Base-by-base conservation (phyloP, 2,329 filamentous ascomycete species). In the Aspergillus neotritici region DNA sequence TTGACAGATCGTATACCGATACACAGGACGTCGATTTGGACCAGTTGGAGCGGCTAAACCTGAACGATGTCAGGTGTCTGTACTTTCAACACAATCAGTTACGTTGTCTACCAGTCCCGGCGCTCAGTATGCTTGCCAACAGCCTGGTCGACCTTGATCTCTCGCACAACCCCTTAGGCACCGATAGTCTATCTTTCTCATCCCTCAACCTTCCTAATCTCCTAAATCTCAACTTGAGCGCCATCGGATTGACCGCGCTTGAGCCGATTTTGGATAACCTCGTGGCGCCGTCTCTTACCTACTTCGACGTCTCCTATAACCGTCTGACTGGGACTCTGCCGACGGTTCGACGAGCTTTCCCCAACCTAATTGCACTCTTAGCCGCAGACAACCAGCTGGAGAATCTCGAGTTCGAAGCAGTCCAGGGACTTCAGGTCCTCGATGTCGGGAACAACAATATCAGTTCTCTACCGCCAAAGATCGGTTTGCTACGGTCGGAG, bases 361-460 rank as follows among this genome's bases (percentile, higher is more conserved):
- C 88, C 0, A 74, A 72, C 5, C 73, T 96, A 33, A 77, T 75
- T 1, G 79, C 85, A 0, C 72, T 97, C 8, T 70, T 91, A 13
- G 83, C 82, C 1, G 79, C 82, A 3, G 88, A 94, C 65, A 97
- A 97, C 62, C 81, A 83, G 51, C 77, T 96, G 38, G 73, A 77
- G 5, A 82, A 84, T 11, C 74, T 94, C 12, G 78, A 84, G 1
- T 83, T 87, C 0, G 83, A 88, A 8, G 74, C 81, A 8, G 80
- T 96, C 31, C 75, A 76, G 39, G 90, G 91, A 0, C 63, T 96
- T 44, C 80, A 80, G 51, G 77, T 85, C 4, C 79, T 94, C 3
- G 87, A 94, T 61, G 80, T 88, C 7, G 81, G 80, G 51, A 90
- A 88, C 64, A 97, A 97, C 59, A 84, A 91, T 39, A 87, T 97